These are phyloP conservation scores for Trametes gibbosa DNA, from an alignment of 768 basidiomycete species.

Conservation along the genomic window DNA sequence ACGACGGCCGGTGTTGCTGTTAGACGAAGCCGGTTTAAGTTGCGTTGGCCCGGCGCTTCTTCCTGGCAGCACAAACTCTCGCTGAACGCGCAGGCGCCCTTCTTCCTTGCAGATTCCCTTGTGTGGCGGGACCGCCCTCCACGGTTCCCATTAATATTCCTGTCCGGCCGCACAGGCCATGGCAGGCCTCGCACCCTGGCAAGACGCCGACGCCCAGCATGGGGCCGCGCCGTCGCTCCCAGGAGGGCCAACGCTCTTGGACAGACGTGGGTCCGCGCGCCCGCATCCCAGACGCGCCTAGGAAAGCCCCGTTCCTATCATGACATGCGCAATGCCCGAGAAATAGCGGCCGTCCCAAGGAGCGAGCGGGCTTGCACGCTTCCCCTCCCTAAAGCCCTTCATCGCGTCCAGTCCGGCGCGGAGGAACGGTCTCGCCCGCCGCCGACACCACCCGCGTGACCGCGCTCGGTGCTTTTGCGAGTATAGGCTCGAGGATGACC, in stretches of 20 bases:
- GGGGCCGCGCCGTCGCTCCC: background rate
- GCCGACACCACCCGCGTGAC: slow-evolving; percentile 4
- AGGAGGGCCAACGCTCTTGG: background rate
- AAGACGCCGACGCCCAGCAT: background rate
- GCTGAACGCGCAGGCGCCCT: slow-evolving; percentile 8
- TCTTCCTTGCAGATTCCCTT: slow-evolving; percentile 8
- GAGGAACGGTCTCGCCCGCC: background rate
- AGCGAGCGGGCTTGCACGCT: background rate
- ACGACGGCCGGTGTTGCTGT: background rate
- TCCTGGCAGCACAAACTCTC: background rate
- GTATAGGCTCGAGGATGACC: background rate
- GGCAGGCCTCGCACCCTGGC: background rate
- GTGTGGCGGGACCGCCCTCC: background rate
- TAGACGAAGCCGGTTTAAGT: background rate
- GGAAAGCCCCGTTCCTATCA: slow-evolving; percentile 8
- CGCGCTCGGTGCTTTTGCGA: slow-evolving; percentile 3
- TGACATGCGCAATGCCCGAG: slow-evolving; percentile 6
- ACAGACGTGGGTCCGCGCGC: background rate
- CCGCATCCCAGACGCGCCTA: background rate
- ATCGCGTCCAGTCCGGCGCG: background rate
- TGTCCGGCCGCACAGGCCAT: background rate
- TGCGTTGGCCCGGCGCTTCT: background rate
- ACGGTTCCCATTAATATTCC: background rate
- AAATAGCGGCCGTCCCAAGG: slow-evolving; percentile 10
- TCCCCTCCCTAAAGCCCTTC: too few species aligned